Conservation (phyloP, 1,139 yeast species). For the Pichia sp. region DNA sequence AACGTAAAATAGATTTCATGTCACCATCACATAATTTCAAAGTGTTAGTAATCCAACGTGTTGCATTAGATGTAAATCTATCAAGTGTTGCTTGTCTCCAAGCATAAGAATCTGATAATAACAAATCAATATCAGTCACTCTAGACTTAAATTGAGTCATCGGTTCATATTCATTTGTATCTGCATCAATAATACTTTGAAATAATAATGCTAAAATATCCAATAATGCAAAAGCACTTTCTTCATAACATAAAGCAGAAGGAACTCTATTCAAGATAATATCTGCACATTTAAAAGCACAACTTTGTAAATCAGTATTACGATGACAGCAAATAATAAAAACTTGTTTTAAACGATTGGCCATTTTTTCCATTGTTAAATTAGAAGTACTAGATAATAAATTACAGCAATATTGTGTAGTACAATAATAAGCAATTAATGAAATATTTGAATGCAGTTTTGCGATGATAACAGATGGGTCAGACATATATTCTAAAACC, state of each 20-base stretch:
- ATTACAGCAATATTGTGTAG: conserved; percentile 46
- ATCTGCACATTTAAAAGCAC: conserved; percentile 78
- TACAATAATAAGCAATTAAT: conserved; percentile 54
- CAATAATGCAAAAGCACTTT: conserved; percentile 67
- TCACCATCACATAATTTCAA: conserved; percentile 61
- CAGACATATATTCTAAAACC: conserved; percentile 70
- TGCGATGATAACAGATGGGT: conserved; percentile 70
- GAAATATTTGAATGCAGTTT: conserved; percentile 71
- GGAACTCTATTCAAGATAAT: conserved; percentile 65
- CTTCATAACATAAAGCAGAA: conserved; percentile 68
- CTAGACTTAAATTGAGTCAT: conserved; percentile 61
- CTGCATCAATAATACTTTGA: conserved; percentile 82
- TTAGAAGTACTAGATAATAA: conserved; percentile 28
- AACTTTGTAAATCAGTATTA: conserved; percentile 65
- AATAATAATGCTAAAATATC: conserved; percentile 75
- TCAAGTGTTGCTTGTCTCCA: conserved; percentile 71
- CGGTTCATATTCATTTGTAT: conserved; percentile 80
- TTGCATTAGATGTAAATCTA: conserved; percentile 53
- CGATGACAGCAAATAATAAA: conserved; percentile 75
- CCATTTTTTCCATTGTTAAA: conserved; percentile 56
- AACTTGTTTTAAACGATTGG: conserved; percentile 65
- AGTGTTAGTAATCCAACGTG: conserved; percentile 55
- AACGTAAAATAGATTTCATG: conserved; percentile 68
- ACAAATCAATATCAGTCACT: conserved; percentile 51
- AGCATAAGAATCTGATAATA: conserved; percentile 69